phyloP scores from a whole-genome alignment of 805 yeast genomes.

The Allodekkera sacchari region DNA sequence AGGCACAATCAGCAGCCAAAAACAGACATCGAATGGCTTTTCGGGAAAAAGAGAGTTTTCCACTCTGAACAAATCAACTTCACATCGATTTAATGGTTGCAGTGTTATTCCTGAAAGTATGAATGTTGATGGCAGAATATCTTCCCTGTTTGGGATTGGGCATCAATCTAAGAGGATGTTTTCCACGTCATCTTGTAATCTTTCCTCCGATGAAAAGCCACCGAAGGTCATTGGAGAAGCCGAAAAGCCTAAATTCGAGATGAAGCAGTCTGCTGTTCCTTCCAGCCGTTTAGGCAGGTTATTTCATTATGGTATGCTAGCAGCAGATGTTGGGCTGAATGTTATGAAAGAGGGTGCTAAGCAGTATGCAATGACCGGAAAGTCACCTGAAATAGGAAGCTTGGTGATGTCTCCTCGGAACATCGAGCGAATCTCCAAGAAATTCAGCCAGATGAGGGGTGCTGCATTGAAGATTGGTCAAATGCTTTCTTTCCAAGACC shows the following conservation, averaged over 20 bases:
- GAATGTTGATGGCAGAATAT: too few species aligned
- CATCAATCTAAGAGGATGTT: conserved; percentile 1
- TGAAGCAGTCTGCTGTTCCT: conserved; percentile 71
- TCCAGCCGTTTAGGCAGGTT: conserved; percentile 78
- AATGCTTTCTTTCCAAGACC: conserved; percentile 90
- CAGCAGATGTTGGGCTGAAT: conserved; percentile 84
- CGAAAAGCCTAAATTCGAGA: conserved; percentile 33
- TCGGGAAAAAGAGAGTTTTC: conserved; percentile 2
- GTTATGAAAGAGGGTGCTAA: conserved; percentile 72
- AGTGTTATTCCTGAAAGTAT: too few species aligned
- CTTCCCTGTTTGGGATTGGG: too few species aligned
- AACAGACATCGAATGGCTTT: conserved; percentile 8
- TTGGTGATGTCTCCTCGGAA: conserved; percentile 72
- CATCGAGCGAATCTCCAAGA: conserved; percentile 80
- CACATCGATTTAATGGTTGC: too few species aligned
- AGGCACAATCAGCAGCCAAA: conserved; percentile 1
- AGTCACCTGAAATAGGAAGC: conserved; percentile 41
- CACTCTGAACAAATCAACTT: too few species aligned
- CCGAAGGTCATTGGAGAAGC: conserved; percentile 21
- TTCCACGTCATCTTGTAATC: not conserved
- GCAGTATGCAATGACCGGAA: conserved; percentile 45
- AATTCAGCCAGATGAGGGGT: conserved; percentile 93
- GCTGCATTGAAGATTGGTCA: conserved; percentile 98
- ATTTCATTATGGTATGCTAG: conserved; percentile 87
- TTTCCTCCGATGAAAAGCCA: conserved; percentile 2